Evolutionary conservation across 768 basidiomycete genomes (phyloP).

Genomic region (Mycena vulgaris): DNA sequence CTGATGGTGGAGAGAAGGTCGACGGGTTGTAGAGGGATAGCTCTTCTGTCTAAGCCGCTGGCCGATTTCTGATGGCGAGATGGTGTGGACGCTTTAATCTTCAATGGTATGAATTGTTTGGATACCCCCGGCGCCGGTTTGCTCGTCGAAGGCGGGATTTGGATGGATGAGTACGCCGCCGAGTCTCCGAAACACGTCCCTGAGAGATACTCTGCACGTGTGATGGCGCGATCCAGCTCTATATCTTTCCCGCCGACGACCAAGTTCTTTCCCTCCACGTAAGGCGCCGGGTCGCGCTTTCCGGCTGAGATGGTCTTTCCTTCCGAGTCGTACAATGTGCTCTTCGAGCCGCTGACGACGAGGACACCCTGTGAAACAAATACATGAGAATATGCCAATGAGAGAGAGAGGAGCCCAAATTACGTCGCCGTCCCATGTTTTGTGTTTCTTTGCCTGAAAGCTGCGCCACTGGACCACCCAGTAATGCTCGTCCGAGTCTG

Average conservation of each 20-base stretch:
- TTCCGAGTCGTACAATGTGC: slow-evolving; percentile 72
- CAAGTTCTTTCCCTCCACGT: slow-evolving; percentile 53
- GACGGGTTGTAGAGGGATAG: slow-evolving; percentile 59
- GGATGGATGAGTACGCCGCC: slow-evolving; percentile 22
- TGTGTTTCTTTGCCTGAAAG: slow-evolving; percentile 85
- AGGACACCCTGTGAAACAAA: slow-evolving; percentile 57
- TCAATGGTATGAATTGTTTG: slow-evolving; percentile 48
- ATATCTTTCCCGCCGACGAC: slow-evolving; percentile 71
- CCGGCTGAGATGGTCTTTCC: slow-evolving; percentile 72
- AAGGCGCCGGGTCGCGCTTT: slow-evolving; percentile 59
- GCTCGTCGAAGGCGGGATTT: slow-evolving; percentile 38
- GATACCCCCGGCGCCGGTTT: slow-evolving; percentile 34
- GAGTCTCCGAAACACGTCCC: slow-evolving; percentile 73
- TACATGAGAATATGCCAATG: neutral
- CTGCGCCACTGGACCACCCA: slow-evolving; percentile 90
- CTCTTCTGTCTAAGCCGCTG: slow-evolving; percentile 41
- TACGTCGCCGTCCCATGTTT: slow-evolving; percentile 91
- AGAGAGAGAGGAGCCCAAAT: neutral
- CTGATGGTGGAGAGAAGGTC: slow-evolving; percentile 46
- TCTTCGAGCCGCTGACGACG: slow-evolving; percentile 61
- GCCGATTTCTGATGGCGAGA: slow-evolving; percentile 26
- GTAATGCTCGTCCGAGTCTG: slow-evolving; percentile 53
- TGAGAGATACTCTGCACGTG: slow-evolving; percentile 70
- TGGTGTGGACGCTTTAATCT: slow-evolving; percentile 46
- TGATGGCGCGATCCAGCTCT: slow-evolving; percentile 73